Percentiles rank a stretch among this genome's conserved stretches.
These are phyloP conservation scores for Esteya vermicola DNA, from an alignment of 2,329 filamentous ascomycete species.

Conservation along the genomic window DNA sequence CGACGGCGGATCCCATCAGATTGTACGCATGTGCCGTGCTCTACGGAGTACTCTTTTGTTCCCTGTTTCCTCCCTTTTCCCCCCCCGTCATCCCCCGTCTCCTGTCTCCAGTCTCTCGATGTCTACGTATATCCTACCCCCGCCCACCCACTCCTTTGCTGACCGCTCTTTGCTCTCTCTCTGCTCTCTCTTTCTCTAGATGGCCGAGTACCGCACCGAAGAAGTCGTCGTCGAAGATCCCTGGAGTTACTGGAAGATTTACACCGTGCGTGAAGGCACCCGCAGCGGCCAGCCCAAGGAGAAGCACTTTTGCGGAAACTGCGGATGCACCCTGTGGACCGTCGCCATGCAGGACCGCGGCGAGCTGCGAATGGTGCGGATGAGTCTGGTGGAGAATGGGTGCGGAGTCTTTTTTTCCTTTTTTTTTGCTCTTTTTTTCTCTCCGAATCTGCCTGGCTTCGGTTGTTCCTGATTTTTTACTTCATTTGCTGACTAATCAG, in stretches of 20 bases:
- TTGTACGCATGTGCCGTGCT: too few species aligned
- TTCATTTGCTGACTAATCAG: neutral
- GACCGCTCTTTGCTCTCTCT: too few species aligned
- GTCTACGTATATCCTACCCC: too few species aligned
- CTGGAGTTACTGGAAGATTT: constrained; percentile 8
- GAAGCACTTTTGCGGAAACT: constrained; percentile 12
- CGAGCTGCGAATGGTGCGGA: constrained; percentile 10
- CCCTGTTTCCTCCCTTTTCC: too few species aligned
- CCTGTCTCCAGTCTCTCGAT: too few species aligned
- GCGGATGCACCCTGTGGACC: constrained; percentile 11
- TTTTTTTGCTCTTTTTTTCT: neutral
- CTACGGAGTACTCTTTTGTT: too few species aligned
- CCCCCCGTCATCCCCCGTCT: too few species aligned
- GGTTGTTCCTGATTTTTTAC: neutral
- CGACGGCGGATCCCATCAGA: constrained; percentile 9
- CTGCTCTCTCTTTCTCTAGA: too few species aligned
- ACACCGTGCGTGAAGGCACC: constrained; percentile 9
- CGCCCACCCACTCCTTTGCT: too few species aligned
- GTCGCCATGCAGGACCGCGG: constrained; percentile 10
- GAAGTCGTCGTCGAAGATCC: constrained; percentile 11
- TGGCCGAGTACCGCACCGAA: constrained; percentile 9
- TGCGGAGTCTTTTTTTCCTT: neutral
- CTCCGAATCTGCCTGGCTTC: neutral
- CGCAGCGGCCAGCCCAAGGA: constrained; percentile 11
- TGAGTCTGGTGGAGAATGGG: constrained; percentile 10